Base-by-base conservation (phyloP, 2,329 filamentous ascomycete genomes). In the Fusarium keratoplasticum region DNA sequence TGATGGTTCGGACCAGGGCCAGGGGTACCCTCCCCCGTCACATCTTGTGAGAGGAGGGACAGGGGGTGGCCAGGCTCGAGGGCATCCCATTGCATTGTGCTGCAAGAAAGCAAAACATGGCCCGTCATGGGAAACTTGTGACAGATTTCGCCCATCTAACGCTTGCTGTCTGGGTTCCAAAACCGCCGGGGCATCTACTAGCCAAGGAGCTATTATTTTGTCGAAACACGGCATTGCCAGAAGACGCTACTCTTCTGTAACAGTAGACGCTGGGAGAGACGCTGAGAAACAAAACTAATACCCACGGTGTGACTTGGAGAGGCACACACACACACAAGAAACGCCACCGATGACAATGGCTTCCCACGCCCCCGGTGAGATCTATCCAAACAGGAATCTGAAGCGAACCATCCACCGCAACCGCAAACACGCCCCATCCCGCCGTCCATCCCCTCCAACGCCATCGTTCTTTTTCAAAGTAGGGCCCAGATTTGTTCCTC, bases 1-100 rank as follows among this genome's bases (percentile, higher is more conserved):
- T 77, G 70, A 78, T 79, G 75, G 73, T 76, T 76, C 72, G 72
- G 72, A 62, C 72, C 66, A 75, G 63, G 68, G 64, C 65, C 65
- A 73, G 71, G 66, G 61, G 54, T 18, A 14, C 13, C 42, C 54
- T 66, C 36, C 55, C 70, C 44, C 57, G 69, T 70, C 67, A 55
- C 65, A 72, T 72, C 69, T 72, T 64, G 62, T 59, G 63, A 70
- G 61, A 59, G 69, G 55, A 54, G 54, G 61, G 40, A 42, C 40
- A 42, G 40, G 40, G 38, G 40, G 10, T 22, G 61, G 60, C 18
- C 50, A 50, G 55, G 40, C 42, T 27, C 4, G 22, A 54, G 59
- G 40, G 64, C 40, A 42, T 36, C 29, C 29, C 8, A 10, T 35
- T 35, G 64, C 42, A 44, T 38, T 36, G 47, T 36, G 50, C 67